Percentiles rank a stretch among this genome's conserved stretches.
phyloP scores from a whole-genome alignment of 805 yeast species.

The Yarrowia sp. region DNA sequence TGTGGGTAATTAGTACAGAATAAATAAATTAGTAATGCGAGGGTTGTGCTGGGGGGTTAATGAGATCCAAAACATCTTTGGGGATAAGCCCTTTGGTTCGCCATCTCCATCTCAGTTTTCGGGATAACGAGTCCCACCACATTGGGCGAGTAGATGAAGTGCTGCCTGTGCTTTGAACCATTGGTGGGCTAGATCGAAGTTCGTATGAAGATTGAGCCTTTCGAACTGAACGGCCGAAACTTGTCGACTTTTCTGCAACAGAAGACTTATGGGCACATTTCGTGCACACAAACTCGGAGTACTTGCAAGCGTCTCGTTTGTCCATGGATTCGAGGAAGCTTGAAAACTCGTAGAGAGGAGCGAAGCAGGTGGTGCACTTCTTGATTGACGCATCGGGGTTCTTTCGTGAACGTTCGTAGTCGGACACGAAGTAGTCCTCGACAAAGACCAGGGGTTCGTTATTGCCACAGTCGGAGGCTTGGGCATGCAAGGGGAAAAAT shows the following conservation, averaged over 20 bases:
- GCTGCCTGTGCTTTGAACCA: neutral
- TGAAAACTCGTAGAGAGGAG: slow-evolving; percentile 25
- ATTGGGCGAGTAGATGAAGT: slow-evolving; percentile 36
- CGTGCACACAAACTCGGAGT: slow-evolving; percentile 29
- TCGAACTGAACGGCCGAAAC: neutral
- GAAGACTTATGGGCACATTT: slow-evolving; percentile 16
- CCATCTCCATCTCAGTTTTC: slow-evolving; percentile 61
- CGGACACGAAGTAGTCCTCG: slow-evolving; percentile 47
- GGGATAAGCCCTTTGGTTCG: slow-evolving; percentile 57
- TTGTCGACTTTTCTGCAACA: neutral
- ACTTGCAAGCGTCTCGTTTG: neutral
- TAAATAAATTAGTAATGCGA: slow-evolving; percentile 38
- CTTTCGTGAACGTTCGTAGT: slow-evolving; percentile 10
- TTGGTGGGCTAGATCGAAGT: slow-evolving; percentile 1
- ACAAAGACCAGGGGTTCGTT: slow-evolving; percentile 43
- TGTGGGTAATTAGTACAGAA: neutral
- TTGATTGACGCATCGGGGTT: slow-evolving; percentile 22
- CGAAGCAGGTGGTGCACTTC: slow-evolving; percentile 18
- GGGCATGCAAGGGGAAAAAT: slow-evolving; percentile 47
- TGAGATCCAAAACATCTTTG: slow-evolving; percentile 40
- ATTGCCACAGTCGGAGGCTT: slow-evolving; percentile 38
- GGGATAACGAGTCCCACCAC: slow-evolving; percentile 46
- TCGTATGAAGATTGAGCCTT: slow-evolving; percentile 34
- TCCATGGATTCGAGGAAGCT: slow-evolving; percentile 33
- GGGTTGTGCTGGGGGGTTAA: slow-evolving; percentile 32